Conservation (phyloP, 2,329 filamentous ascomycete genomes). For the Dactylonectria estremocensis region DNA sequence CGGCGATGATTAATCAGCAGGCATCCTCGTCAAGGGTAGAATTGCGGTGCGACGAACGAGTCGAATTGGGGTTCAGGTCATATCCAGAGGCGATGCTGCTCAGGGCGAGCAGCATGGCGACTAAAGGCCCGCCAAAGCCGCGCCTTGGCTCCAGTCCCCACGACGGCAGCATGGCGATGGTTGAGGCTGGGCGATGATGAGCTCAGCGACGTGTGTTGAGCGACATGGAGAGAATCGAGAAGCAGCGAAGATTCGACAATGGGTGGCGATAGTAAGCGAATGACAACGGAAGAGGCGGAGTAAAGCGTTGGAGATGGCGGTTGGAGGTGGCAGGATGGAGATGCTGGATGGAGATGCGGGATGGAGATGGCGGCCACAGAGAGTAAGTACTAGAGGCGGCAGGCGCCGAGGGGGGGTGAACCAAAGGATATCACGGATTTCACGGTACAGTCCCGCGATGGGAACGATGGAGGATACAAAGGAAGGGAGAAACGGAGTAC, state of each 20-base stretch:
- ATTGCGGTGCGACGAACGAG: slow-evolving; percentile 46
- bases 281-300: not conserved
- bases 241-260: slow-evolving; percentile 17
- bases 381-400: not conserved
- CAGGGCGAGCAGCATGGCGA: slow-evolving; percentile 45
- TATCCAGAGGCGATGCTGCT: slow-evolving; percentile 51
- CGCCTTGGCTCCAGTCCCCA: slow-evolving; percentile 30
- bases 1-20: slow-evolving; percentile 17
- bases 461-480: not conserved
- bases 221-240: slow-evolving; percentile 39
- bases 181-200: slow-evolving; percentile 33
- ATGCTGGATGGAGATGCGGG: too few relatives aligned
- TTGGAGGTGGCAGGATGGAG: not conserved
- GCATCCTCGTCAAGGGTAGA: not conserved
- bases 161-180: slow-evolving; percentile 41
- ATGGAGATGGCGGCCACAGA: not conserved
- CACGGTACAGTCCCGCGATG: not conserved
- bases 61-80: slow-evolving; percentile 56
- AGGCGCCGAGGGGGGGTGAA: not conserved
- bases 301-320: not conserved
- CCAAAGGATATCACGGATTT: not conserved
- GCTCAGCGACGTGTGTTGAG: slow-evolving; percentile 40
- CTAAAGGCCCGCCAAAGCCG: slow-evolving; percentile 40
- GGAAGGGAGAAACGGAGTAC: not conserved
- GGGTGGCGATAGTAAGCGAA: slow-evolving; percentile 7